Evolutionary conservation across 1,139 yeast species (phyloP), one percentile per base, ranked within the genome.

Genomic region (Hyphopichia fennica): DNA sequence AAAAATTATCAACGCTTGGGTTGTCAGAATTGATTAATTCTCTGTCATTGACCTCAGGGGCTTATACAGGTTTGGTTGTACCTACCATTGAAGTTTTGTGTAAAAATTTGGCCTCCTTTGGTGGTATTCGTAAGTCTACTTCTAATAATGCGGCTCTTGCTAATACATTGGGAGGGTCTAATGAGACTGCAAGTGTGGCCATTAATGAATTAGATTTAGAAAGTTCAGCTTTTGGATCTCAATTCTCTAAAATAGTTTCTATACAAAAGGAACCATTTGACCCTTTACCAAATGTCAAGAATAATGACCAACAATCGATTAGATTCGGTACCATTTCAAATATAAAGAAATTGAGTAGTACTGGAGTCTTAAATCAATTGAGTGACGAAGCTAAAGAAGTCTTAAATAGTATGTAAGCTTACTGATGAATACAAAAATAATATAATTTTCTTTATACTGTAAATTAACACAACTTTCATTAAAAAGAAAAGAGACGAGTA

Each of bases 191-290:
- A 13, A 32, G 37, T 10, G 41, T 47, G 48, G 68, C 60, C 44
- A 64, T 56, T 35, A 76, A 76, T 42, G 88, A 82, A 42, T 60
- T 80, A 33, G 90, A 84, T 46, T 62, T 77, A 36, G 88, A 83
- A 36, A 82, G 83, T 34, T 61, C 79, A 22, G 73, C 95, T 1
- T 93, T 90, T 65, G 98, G 98, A 2, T 84, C 96, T 0, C 81
- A 83, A 40, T 93, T 81, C 62, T 87, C 95, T 38, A 83, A 79
- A 56, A 70, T 93, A 45, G 79, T 78, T 2, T 77, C 88, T 2
- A 82, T 91, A 37, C 72, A 79, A 32, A 64, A 67, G 15, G 77
- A 75, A 48, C 73, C 82, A 6, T 75, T 79, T 51, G 97, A 93
- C 60, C 96, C 97, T 2, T 63, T 82, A 28, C 74, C 82, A 1